These are phyloP conservation scores for Solanum dulcamara DNA, from an alignment of 257 asterid species.

Conservation along the genomic window DNA sequence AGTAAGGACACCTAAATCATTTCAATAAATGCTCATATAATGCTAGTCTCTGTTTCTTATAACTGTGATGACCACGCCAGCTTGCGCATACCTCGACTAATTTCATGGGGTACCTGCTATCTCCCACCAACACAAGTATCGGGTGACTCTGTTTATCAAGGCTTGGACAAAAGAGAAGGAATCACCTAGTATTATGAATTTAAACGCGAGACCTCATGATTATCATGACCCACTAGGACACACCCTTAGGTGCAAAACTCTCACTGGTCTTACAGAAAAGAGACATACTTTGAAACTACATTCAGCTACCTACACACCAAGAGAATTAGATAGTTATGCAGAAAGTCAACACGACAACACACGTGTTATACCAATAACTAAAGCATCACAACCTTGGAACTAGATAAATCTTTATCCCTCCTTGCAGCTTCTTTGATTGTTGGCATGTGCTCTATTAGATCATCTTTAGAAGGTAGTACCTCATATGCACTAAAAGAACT, in stretches of 20 bases:
- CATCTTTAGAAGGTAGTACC: constrained; percentile 46
- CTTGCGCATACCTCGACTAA: not conserved
- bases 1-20: not conserved
- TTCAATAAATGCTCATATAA: not conserved
- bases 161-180: not conserved
- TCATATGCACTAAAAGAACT: constrained; percentile 35
- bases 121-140: no score
- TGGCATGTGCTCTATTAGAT: constrained; percentile 43
- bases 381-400: constrained; percentile 33
- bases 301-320: not conserved
- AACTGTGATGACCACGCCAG: not conserved
- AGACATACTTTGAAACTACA: not conserved
- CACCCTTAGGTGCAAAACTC: not conserved
- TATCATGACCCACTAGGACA: not conserved
- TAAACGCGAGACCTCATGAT: not conserved
- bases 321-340: not conserved
- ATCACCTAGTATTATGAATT: not conserved
- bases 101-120: no score
- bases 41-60: not conserved
- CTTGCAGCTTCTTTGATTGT: constrained; percentile 32
- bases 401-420: constrained; percentile 45
- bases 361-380: not conserved
- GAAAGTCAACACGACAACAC: not conserved
- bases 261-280: not conserved
- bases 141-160: not conserved